Evolutionary conservation across 1,284 basidiomycete species (phyloP).

Genomic region (Paramarasmius palmivorus): DNA sequence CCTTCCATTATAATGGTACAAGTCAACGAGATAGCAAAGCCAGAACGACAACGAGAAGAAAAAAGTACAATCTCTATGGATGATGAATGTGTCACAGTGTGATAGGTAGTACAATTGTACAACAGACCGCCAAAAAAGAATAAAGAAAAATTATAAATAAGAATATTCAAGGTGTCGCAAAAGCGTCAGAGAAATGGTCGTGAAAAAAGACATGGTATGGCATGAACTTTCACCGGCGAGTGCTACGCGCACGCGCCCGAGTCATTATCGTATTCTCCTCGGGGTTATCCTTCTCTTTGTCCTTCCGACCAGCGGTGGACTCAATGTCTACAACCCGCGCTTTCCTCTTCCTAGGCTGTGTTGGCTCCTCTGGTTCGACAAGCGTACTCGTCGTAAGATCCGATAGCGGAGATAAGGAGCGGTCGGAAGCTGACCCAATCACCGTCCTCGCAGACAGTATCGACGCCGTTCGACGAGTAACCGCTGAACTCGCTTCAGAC

Average conservation of each 20-base stretch:
- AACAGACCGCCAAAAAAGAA: neutral
- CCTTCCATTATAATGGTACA: neutral
- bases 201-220: neutral
- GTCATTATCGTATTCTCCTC: constrained; percentile 1
- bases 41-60: neutral
- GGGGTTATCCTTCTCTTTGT: neutral
- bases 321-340: too few relatives aligned
- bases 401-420: neutral
- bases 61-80: neutral
- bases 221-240: neutral
- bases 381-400: constrained; percentile 2
- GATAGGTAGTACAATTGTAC: neutral
- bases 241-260: neutral
- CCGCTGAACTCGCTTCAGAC: neutral
- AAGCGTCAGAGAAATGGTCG: neutral
- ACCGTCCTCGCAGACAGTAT: neutral
- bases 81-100: neutral
- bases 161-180: constrained; percentile 1
- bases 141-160: neutral
- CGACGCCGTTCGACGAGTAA: neutral
- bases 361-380: constrained; percentile 1
- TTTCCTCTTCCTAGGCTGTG: neutral
- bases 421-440: neutral
- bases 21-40: neutral
- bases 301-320: neutral